phyloP scores from a whole-genome alignment of 2,329 filamentous ascomycete species.

The Pezicula rhizophila region DNA sequence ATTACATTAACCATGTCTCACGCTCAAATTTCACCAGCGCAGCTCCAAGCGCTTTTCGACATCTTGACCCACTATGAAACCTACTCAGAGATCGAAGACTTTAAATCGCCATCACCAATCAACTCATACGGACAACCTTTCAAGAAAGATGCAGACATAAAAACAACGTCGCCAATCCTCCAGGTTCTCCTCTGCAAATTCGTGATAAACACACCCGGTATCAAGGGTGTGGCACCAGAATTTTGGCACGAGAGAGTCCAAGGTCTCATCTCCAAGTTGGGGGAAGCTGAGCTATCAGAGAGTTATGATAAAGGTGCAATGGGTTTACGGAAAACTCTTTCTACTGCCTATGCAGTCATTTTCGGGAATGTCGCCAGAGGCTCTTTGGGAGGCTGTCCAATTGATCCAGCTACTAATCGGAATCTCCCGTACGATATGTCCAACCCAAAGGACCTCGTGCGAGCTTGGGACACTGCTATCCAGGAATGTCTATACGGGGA shows the following conservation, averaged over 20 bases:
- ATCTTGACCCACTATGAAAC: slow-evolving; percentile 31
- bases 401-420: slow-evolving; percentile 4
- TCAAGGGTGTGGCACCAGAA: slow-evolving; percentile 53
- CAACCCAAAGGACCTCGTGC: slow-evolving; percentile 53
- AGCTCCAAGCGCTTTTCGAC: slow-evolving; percentile 20
- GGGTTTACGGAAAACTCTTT: slow-evolving; percentile 68
- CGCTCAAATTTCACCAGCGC: slow-evolving; percentile 5
- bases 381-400: slow-evolving; percentile 54
- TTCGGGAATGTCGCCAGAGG: slow-evolving; percentile 65
- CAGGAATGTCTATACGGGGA: slow-evolving; percentile 63
- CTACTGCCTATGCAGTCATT: slow-evolving; percentile 64
- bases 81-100: slow-evolving; percentile 64
- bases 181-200: slow-evolving; percentile 63
- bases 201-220: slow-evolving; percentile 58
- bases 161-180: slow-evolving; percentile 56
- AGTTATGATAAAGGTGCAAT: slow-evolving; percentile 75
- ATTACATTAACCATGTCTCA: not conserved
- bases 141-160: slow-evolving; percentile 28
- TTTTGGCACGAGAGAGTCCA: slow-evolving; percentile 62
- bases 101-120: slow-evolving; percentile 61
- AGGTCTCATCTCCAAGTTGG: slow-evolving; percentile 54
- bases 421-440: slow-evolving; percentile 47
- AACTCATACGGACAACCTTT: slow-evolving; percentile 67
- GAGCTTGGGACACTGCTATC: slow-evolving; percentile 62
- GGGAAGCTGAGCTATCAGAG: slow-evolving; percentile 66